Evolutionary conservation across 2,329 filamentous ascomycete genomes (phyloP), one percentile per base, ranked within the genome.

Genomic region (Orbilia oligospora): DNA sequence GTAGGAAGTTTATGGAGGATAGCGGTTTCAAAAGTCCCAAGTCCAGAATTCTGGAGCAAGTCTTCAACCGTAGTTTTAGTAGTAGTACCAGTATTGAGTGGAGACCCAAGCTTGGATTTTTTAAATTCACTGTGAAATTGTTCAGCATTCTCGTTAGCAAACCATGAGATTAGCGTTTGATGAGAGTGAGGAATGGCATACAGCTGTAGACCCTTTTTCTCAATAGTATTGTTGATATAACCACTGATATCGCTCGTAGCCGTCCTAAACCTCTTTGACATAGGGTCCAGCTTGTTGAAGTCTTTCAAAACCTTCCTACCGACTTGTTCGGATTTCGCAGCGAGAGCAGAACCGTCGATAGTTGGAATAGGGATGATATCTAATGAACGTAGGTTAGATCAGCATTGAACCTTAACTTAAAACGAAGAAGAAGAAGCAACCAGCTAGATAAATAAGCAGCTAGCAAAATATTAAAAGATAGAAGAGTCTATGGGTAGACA

Each of bases 361-460:
- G 86, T 87, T 8, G 90, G 90, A 36, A 89, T 87, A n/a, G 89
- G 90, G 44, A 92, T 89, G 71, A 92, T 88, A 82, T 90, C 90
- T 92, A 80, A 71, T 53, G 61, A 38, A 2, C 33, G 76, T 61
- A 9, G 14, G 30, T 16, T 16, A 49, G 14, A 44, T 70, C 67
- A 41, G 48, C 30, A 49, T 18, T 24, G 9, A 9, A 16, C 44
- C n/a, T 49, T 51, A 41, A 9, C 12, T 14, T 41, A 41, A 41
- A 41, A 9, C 38, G 9, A 16, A 2, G 12, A 38, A 2, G 9
- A 14, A 41, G 10, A 41, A 41, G 38, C 38, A 41, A 3, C 38
- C 12, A 14, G 12, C 12, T 41, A 41, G 12, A 16, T 41, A n/a
- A 2, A 2, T 16, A n/a, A 38, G 10, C 2, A 38, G 8, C 38